Base-by-base conservation (phyloP, 2,329 filamentous ascomycete species). In the Fusarium anthophilum region DNA sequence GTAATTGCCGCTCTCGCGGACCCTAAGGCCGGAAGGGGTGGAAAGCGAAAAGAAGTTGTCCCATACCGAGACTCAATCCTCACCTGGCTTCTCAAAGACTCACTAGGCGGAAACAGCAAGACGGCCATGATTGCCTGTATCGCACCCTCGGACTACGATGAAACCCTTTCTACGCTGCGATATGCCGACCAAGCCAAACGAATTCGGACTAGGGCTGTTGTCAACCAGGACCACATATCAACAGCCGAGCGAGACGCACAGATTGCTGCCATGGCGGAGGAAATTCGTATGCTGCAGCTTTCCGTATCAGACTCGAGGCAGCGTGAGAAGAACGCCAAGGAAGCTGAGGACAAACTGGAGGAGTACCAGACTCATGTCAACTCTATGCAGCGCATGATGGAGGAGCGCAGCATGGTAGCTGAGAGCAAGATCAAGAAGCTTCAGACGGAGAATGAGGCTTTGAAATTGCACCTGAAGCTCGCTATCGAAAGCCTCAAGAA, bases 91-190 rank as follows among this genome's bases (percentile, higher is more conserved):
- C 88, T 99, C 73, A 98, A 98, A 82, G 96, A 99, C 83, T 97
- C 94, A 4, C 87, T 99, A 1, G 96, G 96, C 18, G 96, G 96
- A 63, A 99, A 99, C 87, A 96, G 92, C 80, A 99, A 98, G 84
- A 99, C 96, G 15, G 96, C 96, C 71, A 99, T 99, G 96, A 98
- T 99, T 78, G 96, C 96, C 14, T 98, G 96, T 81, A 98, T 99
- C 77, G 92, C 95, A 10, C 96, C 96, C 0, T 92, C 94, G 2
- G 96, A 99, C 84, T 98, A 99, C 80, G 96, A 99, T 65, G 96
- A 99, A 82, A 99, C 96, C 0, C 89, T 99, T 4, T 98, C 94
- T 6, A 99, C 96, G 2, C 90, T 99, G 18, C 94, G 96, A 43
- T 99, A 99, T 82, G 96, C 96, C 26, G 96, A 99, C 82, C 96